Evolutionary conservation across 805 yeast genomes (phyloP), one percentile per base, ranked within the genome.

Genomic region (Pichia thaimueangensis): DNA sequence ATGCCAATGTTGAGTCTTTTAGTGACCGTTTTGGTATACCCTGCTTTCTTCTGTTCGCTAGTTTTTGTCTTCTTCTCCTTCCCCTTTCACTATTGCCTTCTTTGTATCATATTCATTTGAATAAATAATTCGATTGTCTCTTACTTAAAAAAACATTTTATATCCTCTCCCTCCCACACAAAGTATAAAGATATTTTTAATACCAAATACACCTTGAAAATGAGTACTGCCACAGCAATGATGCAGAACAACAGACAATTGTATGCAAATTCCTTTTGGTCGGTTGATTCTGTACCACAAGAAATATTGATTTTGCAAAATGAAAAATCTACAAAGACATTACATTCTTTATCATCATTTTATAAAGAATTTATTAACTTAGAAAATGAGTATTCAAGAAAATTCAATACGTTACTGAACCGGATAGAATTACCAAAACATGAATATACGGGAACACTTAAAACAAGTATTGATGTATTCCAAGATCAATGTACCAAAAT

Each of bases 301-400:
- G 64, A 64, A 12, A 67, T 70, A 10, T 62, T 86, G 16, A 69
- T 75, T 40, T 70, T 67, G 47, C 73, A 80, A 45, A 72, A 82
- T 67, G 72, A 74, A 50, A 70, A 75, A 45, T 76, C 87, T 8
- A 67, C 74, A 31, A 71, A 69, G 36, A 80, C 93, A 1, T 60
- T 75, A 37, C 79, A 76, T 23, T 74, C 70, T 24, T 53, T 80
- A 15, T 56, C 64, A 8, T 50, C 54, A 1, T 77, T 71, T 47
- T 77, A 76, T 59, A 72, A 67, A 45, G 84, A 79, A 43, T 64
- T 81, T 30, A 63, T 74, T 1, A 65, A 74, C 13, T 72, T 87
- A 30, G 96, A 86, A 53, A 82, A 78, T 47, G 95, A 87, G 21
- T 85, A 84, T 54, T 64, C 80, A 30, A 71, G 74, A 42, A 71